Evolutionary conservation across 2,329 filamentous ascomycete species (phyloP).

Genomic region (Lachnellula arida): DNA sequence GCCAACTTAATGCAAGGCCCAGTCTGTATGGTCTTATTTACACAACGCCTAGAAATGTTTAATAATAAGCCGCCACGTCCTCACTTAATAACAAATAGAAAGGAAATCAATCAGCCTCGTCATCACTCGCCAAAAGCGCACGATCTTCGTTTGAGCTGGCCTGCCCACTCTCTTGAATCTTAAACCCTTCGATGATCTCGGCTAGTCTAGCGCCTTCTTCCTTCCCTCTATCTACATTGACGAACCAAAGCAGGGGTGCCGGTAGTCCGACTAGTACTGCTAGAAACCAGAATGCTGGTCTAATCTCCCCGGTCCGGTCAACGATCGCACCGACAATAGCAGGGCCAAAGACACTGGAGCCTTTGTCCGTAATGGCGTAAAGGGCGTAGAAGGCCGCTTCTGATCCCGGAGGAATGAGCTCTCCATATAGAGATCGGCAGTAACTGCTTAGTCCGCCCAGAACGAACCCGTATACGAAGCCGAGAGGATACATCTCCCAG

Average conservation of each 20-base stretch:
- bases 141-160: conserved; percentile 11
- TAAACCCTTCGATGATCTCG: conserved; percentile 52
- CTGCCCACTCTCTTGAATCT: conserved; percentile 20
- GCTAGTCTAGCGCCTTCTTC: conserved; percentile 62
- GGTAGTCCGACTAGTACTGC: conserved; percentile 79
- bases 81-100: not conserved
- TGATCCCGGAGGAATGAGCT: conserved; percentile 88
- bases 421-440: conserved; percentile 86
- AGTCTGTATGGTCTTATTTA: not conserved
- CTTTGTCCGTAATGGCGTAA: conserved; percentile 97
- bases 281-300: conserved; percentile 89
- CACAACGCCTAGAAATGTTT: not conserved
- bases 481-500: conserved; percentile 95
- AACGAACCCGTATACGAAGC: conserved; percentile 86
- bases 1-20: not conserved
- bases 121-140: conserved; percentile 11
- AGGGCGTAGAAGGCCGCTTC: conserved; percentile 96
- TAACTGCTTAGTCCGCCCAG: conserved; percentile 90
- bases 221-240: conserved; percentile 78
- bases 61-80: not conserved
- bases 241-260: conserved; percentile 76
- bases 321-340: conserved; percentile 92
- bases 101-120: not conserved
- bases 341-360: conserved; percentile 87
- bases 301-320: conserved; percentile 73